Conservation (phyloP, 2,329 filamentous ascomycete genomes). For the Talaromyces marneffei region DNA sequence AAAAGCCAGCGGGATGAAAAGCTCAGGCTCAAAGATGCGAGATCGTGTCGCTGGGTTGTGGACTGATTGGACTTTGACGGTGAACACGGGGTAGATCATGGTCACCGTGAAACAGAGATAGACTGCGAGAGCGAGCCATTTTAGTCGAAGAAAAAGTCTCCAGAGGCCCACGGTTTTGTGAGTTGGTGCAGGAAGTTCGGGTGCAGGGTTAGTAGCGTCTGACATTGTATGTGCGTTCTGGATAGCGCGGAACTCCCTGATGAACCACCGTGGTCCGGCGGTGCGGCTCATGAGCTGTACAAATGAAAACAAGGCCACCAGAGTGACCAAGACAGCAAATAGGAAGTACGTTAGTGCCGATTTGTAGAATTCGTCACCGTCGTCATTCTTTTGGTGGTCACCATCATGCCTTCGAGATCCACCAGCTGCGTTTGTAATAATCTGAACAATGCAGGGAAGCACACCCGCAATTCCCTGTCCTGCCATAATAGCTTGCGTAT, state of each 20-base stretch:
- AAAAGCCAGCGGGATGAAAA: slow-evolving; percentile 86
- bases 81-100: slow-evolving; percentile 96
- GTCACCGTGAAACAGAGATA: slow-evolving; percentile 76
- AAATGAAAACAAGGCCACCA: slow-evolving; percentile 65
- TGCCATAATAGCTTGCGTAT: slow-evolving; percentile 93
- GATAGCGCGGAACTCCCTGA: slow-evolving; percentile 14
- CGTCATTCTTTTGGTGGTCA: slow-evolving; percentile 23
- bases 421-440: slow-evolving; percentile 70
- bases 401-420: slow-evolving; percentile 41
- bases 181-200: not conserved
- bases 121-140: slow-evolving; percentile 69
- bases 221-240: slow-evolving; percentile 8
- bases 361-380: slow-evolving; percentile 46
- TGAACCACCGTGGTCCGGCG: slow-evolving; percentile 12
- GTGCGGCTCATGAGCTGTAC: slow-evolving; percentile 60
- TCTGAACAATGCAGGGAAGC: slow-evolving; percentile 79
- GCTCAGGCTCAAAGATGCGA: slow-evolving; percentile 60
- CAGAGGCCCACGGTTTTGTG: slow-evolving; percentile 54
- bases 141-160: slow-evolving; percentile 68
- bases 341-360: slow-evolving; percentile 89
- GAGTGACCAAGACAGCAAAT: slow-evolving; percentile 72
- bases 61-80: slow-evolving; percentile 57
- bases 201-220: slow-evolving; percentile 2
- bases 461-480: slow-evolving; percentile 91
- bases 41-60: slow-evolving; percentile 32